phyloP scores from a whole-genome alignment of 306 rosid genomes.

The Potentilla sterilis region DNA sequence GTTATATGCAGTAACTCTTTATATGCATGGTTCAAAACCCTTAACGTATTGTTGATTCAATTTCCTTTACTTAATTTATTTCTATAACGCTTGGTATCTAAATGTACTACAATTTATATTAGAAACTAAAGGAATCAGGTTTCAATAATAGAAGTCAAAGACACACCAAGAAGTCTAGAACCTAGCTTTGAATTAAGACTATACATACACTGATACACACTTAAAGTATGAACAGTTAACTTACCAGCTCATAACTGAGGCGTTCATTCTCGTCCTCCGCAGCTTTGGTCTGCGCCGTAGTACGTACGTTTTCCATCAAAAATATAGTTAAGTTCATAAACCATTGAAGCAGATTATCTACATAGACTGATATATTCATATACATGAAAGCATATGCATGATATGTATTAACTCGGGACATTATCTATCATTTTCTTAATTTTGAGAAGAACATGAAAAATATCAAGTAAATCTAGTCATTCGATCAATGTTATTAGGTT shows the following conservation, averaged over 20 bases:
- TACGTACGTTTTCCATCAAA: background rate
- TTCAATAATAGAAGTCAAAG: background rate
- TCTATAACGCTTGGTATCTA: background rate
- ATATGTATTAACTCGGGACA: background rate
- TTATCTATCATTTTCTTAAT: too few relatives aligned
- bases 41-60: background rate
- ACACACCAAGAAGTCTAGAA: background rate
- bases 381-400: background rate
- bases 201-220: background rate
- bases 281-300: slow-evolving; percentile 41
- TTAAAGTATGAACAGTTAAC: background rate
- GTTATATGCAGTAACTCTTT: too few relatives aligned
- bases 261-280: slow-evolving; percentile 63
- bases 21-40: too few relatives aligned
- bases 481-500: background rate
- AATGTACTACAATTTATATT: background rate
- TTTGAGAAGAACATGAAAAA: background rate
- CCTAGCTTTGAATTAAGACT: background rate
- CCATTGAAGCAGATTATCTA: background rate
- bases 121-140: background rate
- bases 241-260: slow-evolving; percentile 68
- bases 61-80: background rate
- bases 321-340: background rate
- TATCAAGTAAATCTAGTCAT: background rate
- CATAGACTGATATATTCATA: background rate